Evolutionary conservation across 805 yeast species (phyloP), one percentile per base, ranked within the genome.

Genomic region (Starmerella ratchasimensis): DNA sequence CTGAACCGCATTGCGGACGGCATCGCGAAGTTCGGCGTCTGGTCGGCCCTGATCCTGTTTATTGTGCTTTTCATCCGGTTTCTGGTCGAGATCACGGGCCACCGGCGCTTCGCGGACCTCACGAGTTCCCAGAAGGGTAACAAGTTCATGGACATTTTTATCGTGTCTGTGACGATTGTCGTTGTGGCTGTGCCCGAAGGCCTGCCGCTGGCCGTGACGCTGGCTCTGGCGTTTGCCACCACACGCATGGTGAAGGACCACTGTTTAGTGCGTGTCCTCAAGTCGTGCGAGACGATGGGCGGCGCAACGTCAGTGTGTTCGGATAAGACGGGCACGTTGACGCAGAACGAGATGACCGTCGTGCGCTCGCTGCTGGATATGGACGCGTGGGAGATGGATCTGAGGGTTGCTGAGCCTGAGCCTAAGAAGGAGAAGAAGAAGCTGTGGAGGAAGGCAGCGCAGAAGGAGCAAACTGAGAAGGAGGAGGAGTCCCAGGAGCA

Each of bases 151-250:
- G 77, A 82, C 51, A 80, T 88, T 39, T 65, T 90, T 43, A 90
- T 90, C 52, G 82, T 90, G 18, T 79, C 97, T 1, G 80, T 90
- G 43, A 84, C 98, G 0, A 71, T 90, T 49, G 75, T 90, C 21
- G 98, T 88, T 13, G 98, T 90, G 35, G 99, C 98, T 0, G 94
- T 90, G n/a, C 99, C 99, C 3, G 99, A 90, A 61, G 99, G 99
- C 44, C 69, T 90, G 40, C 99, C 99, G 1, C 65, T 90, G 39
- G 99, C 99, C 2, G 98, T 90, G 14, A 90, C 99, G 1, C 67
- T 90, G 33, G 94, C 98, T 0, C 65, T 90, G 48, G 98, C 98
- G 0, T 90, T 90, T 64, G 98, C 99, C 2, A 90, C 98, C 2
- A 86, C 95, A 8, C 72, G 97, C 60, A 90, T 90, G 99, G 84